Percentiles rank a stretch among this genome's conserved stretches.
Conservation (phyloP, 139 green algal species). For the Tetraselmis chui region DNA sequence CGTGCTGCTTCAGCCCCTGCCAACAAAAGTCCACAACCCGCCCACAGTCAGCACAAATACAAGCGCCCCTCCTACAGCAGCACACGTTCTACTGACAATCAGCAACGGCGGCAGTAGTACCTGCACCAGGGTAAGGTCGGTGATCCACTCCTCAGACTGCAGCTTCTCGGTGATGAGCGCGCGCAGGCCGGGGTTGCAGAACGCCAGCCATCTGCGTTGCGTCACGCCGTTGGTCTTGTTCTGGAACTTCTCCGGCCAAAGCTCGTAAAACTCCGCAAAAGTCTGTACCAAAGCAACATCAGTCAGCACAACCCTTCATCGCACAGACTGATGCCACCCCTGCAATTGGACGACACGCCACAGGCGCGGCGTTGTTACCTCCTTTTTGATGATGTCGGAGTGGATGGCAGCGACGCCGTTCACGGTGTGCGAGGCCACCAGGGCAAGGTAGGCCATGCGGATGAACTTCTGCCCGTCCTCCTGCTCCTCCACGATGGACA, state of each 20-base stretch:
- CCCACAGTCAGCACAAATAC: neutral
- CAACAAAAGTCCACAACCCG: neutral
- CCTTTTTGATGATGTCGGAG: constrained; percentile 81
- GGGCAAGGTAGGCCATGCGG: constrained; percentile 93
- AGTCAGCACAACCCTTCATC: no score
- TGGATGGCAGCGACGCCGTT: constrained; percentile 98
- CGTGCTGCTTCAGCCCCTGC: constrained; percentile 40
- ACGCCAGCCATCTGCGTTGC: constrained; percentile 80
- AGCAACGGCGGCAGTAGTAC: neutral
- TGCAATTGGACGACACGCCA: no score
- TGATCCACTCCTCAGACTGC: constrained; percentile 87
- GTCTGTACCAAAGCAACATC: no score
- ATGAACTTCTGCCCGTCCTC: constrained; percentile 59
- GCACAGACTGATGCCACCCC: neutral
- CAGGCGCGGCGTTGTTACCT: no score
- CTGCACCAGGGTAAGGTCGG: constrained; percentile 31
- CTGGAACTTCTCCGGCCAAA: constrained; percentile 81
- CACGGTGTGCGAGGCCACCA: constrained; percentile 75
- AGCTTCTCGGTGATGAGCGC: constrained; percentile 83
- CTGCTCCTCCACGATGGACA: constrained; percentile 95
- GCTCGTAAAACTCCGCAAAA: constrained; percentile 7
- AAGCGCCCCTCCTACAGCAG: neutral
- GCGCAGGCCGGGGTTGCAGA: constrained; percentile 89
- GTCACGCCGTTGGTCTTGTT: constrained; percentile 98
- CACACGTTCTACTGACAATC: neutral